Evolutionary conservation across 2,329 filamentous ascomycete genomes (phyloP).

Genomic region (Stachybotrys elegans): DNA sequence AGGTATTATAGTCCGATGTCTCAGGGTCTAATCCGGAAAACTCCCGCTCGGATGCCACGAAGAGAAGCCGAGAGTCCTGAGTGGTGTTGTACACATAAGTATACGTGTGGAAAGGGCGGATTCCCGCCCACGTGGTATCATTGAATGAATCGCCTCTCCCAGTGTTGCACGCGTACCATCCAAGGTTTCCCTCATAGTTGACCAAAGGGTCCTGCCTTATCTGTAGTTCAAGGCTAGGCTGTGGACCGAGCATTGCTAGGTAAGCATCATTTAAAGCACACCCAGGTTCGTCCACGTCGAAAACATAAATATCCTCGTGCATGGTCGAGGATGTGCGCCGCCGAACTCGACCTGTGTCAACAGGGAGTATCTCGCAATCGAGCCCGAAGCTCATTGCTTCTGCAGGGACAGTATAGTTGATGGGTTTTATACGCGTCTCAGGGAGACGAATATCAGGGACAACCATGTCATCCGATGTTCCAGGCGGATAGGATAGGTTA

Average conservation of each 20-base stretch:
- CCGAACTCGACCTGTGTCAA: constrained; percentile 12
- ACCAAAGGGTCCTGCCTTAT: not conserved
- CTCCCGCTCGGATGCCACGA: constrained; percentile 10
- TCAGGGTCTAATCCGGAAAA: constrained; percentile 10
- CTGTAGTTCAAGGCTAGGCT: not conserved
- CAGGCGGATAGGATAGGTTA: constrained; percentile 11
- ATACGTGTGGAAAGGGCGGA: not conserved
- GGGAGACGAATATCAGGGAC: constrained; percentile 11
- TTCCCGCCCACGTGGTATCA: not conserved
- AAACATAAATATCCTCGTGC: constrained; percentile 15
- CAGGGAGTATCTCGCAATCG: constrained; percentile 17
- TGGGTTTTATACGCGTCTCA: not conserved
- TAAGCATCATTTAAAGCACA: constrained; percentile 14
- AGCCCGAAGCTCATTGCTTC: constrained; percentile 17
- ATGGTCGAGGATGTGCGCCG: constrained; percentile 14
- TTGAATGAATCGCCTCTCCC: not conserved
- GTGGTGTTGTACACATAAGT: not conserved
- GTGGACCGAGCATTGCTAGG: not conserved
- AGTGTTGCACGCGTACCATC: not conserved
- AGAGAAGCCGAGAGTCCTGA: not conserved
- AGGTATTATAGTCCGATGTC: constrained; percentile 6
- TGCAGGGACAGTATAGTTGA: constrained; percentile 12
- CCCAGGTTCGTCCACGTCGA: constrained; percentile 15
- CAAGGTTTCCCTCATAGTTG: not conserved
- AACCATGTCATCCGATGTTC: constrained; percentile 11